These are phyloP conservation scores for Syzygium jambos DNA, from an alignment of 345 rosid genomes.

Conservation along the genomic window DNA sequence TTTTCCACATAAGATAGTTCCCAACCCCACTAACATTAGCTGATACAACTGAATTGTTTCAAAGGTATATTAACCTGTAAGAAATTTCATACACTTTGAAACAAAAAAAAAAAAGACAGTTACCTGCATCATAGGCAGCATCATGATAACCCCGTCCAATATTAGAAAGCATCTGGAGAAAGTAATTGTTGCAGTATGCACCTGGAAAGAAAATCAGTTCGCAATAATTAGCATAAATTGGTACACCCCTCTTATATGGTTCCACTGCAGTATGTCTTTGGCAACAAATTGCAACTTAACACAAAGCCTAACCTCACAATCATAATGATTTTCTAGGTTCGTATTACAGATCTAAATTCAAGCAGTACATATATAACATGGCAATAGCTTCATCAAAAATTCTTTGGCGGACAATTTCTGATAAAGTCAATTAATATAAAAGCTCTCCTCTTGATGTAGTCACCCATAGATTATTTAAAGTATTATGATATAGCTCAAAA, in stretches of 20 bases:
- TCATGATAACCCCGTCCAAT: conserved; percentile 71
- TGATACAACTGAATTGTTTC: neutral
- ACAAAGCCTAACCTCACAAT: neutral
- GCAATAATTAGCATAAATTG: neutral
- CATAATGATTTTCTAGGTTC: neutral
- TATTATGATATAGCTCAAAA: neutral
- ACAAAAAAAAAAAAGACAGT: conserved; percentile 2
- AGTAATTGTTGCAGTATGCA: conserved; percentile 76
- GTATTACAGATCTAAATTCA: neutral
- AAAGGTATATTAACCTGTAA: neutral
- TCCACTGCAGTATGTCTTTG: neutral
- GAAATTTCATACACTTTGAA: neutral
- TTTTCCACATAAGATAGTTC: neutral
- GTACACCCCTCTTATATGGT: neutral
- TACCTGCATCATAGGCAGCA: conserved; percentile 60
- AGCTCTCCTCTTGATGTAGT: neutral
- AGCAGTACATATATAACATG: neutral
- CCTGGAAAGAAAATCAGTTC: conserved; percentile 25
- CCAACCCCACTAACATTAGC: neutral
- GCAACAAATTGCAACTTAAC: neutral
- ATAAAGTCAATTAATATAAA: neutral
- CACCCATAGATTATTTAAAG: neutral
- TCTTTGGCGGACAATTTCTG: neutral
- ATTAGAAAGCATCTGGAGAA: conserved; percentile 72
- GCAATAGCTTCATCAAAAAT: neutral